Base-by-base conservation (phyloP, 129 eudicot genomes). In the Escallonia rubra region DNA sequence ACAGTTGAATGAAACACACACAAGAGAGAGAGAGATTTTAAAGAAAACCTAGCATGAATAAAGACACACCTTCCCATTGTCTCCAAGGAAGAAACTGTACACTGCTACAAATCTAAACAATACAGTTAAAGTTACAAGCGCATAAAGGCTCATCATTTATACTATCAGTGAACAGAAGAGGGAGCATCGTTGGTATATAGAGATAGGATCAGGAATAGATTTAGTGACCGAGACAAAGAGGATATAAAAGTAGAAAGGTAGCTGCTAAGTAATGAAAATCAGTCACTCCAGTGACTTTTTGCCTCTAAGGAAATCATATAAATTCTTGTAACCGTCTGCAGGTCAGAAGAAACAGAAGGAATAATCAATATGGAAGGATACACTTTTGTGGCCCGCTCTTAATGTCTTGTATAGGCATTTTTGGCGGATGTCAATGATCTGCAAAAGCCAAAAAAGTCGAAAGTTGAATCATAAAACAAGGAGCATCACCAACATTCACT, bases 71-170 rank as follows among this genome's bases (percentile, higher is more conserved):
- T 89, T 89, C 98, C 98, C 98, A 89, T 23, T 91, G 81, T 84
- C 86, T 82, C 98, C 98, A 92, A 55, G 96, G 98, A 77, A 92
- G 89, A 75, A 89, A 92, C 49, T 86, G 95, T 41, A 86, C 96
- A 66, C 90, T 92, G 83, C 91, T 92, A 80, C 98, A 92, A 12
- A 92, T 92, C 98, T 89, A 68, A 69, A 57, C 56, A 41, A 57
- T 38, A 3, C 6, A 50, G 83, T 70, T 66, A 68, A 86, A 75
- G 78, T 45, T 16, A 79, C 58, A 65, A 46, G 64, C 43, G 23
- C 15, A 58, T 7, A 44, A 57, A 59, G 34, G 48, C 59, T 46
- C 13, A 3, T 42, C 34, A 23, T 23, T 23, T 23, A 23, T 0
- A 23, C 34, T 23, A 23, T 23, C 1, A 23, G 34, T 23, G 34